These are phyloP conservation scores for Pseudomassariella vexata DNA, from an alignment of 2,329 filamentous ascomycete species.

Conservation along the genomic window DNA sequence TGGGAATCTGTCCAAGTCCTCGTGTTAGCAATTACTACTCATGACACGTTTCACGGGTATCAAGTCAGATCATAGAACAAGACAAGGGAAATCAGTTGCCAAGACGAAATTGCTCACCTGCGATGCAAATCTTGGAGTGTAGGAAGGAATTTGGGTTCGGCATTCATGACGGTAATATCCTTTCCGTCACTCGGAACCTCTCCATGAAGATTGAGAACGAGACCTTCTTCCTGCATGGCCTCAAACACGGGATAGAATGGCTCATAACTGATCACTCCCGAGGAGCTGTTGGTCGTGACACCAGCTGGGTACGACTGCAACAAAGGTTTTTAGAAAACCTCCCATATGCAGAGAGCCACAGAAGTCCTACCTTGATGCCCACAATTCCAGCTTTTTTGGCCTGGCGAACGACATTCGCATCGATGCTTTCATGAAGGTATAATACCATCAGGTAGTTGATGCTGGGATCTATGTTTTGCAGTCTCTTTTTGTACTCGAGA, in stretches of 20 bases:
- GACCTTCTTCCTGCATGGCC: constrained; percentile 59
- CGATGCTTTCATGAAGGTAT: constrained; percentile 44
- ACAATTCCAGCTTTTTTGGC: constrained; percentile 53
- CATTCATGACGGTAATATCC: constrained; percentile 45
- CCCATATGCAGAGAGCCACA: neutral
- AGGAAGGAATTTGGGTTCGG: constrained; percentile 61
- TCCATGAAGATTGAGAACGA: constrained; percentile 63
- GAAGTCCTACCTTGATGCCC: constrained; percentile 46
- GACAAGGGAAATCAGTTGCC: no score
- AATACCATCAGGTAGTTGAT: constrained; percentile 48
- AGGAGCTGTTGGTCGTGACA: constrained; percentile 28
- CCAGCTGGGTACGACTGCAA: constrained; percentile 13
- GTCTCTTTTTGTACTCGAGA: constrained; percentile 37
- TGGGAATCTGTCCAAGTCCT: constrained; percentile 44
- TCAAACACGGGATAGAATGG: constrained; percentile 56
- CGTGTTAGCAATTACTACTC: no score
- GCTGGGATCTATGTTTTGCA: constrained; percentile 38
- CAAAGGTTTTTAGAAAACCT: no score
- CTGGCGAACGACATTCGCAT: constrained; percentile 48
- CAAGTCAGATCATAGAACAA: no score
- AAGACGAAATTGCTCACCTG: neutral
- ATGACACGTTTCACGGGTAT: no score
- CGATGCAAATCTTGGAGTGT: constrained; percentile 52
- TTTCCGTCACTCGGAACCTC: constrained; percentile 41
- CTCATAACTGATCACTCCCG: constrained; percentile 47